These are phyloP conservation scores for Aspergillus nanangensis DNA, from an alignment of 495 filamentous ascomycete genomes.

Conservation along the genomic window DNA sequence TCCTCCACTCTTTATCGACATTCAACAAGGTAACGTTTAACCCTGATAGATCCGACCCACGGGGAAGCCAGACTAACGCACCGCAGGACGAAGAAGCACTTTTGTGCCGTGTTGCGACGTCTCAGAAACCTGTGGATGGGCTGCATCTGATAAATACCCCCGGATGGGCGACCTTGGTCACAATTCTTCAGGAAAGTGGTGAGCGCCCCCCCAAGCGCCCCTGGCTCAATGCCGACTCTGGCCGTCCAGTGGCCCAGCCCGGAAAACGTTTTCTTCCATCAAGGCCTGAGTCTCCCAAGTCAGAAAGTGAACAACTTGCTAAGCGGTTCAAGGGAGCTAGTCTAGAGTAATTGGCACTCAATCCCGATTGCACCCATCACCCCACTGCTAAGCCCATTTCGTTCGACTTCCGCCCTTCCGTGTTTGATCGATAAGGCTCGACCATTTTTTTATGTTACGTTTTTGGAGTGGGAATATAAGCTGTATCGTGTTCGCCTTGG, in stretches of 20 bases:
- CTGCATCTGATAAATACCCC: slow-evolving; percentile 75
- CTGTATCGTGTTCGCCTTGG: too few species aligned
- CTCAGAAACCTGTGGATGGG: slow-evolving; percentile 70
- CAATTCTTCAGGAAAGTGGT: slow-evolving; percentile 93
- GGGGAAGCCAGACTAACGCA: neutral
- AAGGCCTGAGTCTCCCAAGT: slow-evolving; percentile 40
- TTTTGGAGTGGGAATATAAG: too few species aligned
- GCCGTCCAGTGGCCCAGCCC: slow-evolving; percentile 28
- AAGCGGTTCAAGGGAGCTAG: slow-evolving; percentile 98
- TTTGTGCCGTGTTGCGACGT: slow-evolving; percentile 76
- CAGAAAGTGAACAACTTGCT: slow-evolving; percentile 77
- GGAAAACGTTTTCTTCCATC: slow-evolving; percentile 27
- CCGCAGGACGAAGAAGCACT: slow-evolving; percentile 82
- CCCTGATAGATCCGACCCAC: too few species aligned
- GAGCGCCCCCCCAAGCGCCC: slow-evolving; percentile 87
- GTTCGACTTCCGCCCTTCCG: neutral
- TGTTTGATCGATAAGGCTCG: slow-evolving; percentile 2
- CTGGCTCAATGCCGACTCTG: slow-evolving; percentile 42
- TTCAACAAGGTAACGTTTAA: slow-evolving; percentile 68
- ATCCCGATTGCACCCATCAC: slow-evolving; percentile 4
- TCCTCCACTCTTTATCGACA: slow-evolving; percentile 73
- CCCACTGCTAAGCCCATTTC: neutral
- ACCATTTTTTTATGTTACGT: too few species aligned
- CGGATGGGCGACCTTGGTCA: slow-evolving; percentile 89
- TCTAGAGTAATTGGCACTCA: slow-evolving; percentile 64